Evolutionary conservation across 1,139 yeast genomes (phyloP).

Genomic region (Kodamaea alishanica): DNA sequence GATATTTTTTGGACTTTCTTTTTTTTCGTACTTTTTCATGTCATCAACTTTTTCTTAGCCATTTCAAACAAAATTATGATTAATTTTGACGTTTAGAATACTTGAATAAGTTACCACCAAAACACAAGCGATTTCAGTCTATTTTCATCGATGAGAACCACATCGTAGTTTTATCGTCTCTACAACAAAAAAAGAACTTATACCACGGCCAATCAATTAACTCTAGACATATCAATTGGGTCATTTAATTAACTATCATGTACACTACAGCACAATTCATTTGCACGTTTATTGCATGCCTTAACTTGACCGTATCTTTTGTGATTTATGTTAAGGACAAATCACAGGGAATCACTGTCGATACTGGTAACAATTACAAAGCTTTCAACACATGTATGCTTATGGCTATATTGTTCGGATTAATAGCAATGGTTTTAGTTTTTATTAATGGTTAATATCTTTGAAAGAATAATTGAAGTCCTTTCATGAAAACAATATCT

Average conservation of each 20-base stretch:
- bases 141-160: too few species aligned
- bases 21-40: too few species aligned
- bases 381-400: slow-evolving; percentile 22
- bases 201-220: neutral
- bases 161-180: neutral
- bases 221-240: neutral
- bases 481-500: neutral
- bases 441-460: slow-evolving; percentile 1
- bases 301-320: slow-evolving; percentile 20
- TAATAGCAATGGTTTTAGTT: slow-evolving; percentile 14
- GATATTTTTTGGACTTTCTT: too few species aligned
- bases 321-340: slow-evolving; percentile 19
- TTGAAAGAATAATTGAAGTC: neutral
- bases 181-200: neutral
- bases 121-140: too few species aligned
- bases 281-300: slow-evolving; percentile 20
- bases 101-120: too few species aligned
- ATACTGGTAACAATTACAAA: slow-evolving; percentile 21
- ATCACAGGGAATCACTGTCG: slow-evolving; percentile 16
- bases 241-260: slow-evolving; percentile 3
- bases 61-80: too few species aligned
- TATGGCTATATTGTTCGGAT: slow-evolving; percentile 23
- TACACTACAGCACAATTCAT: slow-evolving; percentile 15
- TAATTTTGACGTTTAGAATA: too few species aligned
- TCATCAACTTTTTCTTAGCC: too few species aligned